Conservation (phyloP, 768 basidiomycete genomes). For the Rhizopogon salebrosus region DNA sequence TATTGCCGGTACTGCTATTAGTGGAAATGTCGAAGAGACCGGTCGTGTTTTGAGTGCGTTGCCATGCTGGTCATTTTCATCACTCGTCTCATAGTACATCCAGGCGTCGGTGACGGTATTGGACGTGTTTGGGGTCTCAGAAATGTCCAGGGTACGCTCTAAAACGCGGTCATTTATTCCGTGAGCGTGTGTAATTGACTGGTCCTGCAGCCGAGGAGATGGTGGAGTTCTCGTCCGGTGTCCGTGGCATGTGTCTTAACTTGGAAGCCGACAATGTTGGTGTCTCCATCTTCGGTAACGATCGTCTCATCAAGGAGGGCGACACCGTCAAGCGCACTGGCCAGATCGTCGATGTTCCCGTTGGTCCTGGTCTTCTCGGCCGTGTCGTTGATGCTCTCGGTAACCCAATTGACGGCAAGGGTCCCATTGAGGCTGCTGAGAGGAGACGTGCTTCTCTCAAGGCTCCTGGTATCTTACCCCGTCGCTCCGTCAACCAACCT, state of each 20-base stretch:
- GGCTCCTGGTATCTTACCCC: constrained; percentile 98
- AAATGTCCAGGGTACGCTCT: constrained; percentile 86
- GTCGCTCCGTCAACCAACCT: constrained; percentile 99
- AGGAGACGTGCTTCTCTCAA: constrained; percentile 97
- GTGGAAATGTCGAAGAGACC: constrained; percentile 97
- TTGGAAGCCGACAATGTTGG: constrained; percentile 99
- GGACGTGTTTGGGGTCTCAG: constrained; percentile 98
- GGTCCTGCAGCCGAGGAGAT: constrained; percentile 86
- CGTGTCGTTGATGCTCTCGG: constrained; percentile 99
- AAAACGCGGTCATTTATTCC: neutral
- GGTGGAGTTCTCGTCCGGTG: constrained; percentile 99
- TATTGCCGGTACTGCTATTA: constrained; percentile 87
- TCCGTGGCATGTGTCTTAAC: constrained; percentile 99
- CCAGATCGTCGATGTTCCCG: constrained; percentile 99
- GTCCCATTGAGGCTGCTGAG: constrained; percentile 89
- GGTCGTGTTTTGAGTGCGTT: constrained; percentile 94
- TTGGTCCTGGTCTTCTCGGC: constrained; percentile 94
- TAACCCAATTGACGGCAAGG: constrained; percentile 99
- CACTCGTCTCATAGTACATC: constrained; percentile 7
- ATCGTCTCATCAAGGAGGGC: constrained; percentile 98
- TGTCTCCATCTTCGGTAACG: constrained; percentile 99
- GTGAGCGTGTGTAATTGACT: neutral
- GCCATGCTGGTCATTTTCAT: neutral
- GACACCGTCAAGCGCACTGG: constrained; percentile 99
- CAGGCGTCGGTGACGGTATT: constrained; percentile 99